Conservation (phyloP, 2,329 filamentous ascomycete species). For the Fusarium nurragi region DNA sequence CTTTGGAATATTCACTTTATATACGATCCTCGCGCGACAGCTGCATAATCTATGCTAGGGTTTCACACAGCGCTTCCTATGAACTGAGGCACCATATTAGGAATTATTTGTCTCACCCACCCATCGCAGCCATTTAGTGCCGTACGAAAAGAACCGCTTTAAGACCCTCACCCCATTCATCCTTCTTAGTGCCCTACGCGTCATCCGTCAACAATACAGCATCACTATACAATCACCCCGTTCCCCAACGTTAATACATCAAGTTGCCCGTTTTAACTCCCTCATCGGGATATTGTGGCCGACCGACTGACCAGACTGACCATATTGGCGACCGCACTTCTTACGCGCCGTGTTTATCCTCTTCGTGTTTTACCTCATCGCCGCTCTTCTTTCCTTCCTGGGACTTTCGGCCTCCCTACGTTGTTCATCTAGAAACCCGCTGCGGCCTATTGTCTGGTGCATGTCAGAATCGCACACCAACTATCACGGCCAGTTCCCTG, state of each 20-base stretch:
- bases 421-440: constrained; percentile 21
- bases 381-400: constrained; percentile 17
- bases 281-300: constrained; percentile 13
- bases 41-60: neutral
- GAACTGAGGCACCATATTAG: neutral
- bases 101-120: neutral
- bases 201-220: constrained; percentile 12
- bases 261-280: constrained; percentile 12
- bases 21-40: neutral
- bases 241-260: neutral
- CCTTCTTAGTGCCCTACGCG: constrained; percentile 13
- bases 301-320: constrained; percentile 33
- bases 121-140: neutral
- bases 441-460: constrained; percentile 20
- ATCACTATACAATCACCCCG: neutral
- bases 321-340: constrained; percentile 36
- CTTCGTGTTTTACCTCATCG: constrained; percentile 21
- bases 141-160: neutral
- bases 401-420: constrained; percentile 1
- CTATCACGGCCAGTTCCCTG: constrained; percentile 20
- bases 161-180: neutral
- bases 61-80: neutral
- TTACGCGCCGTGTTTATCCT: constrained; percentile 35
- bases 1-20: neutral
- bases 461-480: constrained; percentile 24